These are phyloP conservation scores for Gloeostereum incarnatum DNA, from an alignment of 768 basidiomycete species.

Conservation along the genomic window DNA sequence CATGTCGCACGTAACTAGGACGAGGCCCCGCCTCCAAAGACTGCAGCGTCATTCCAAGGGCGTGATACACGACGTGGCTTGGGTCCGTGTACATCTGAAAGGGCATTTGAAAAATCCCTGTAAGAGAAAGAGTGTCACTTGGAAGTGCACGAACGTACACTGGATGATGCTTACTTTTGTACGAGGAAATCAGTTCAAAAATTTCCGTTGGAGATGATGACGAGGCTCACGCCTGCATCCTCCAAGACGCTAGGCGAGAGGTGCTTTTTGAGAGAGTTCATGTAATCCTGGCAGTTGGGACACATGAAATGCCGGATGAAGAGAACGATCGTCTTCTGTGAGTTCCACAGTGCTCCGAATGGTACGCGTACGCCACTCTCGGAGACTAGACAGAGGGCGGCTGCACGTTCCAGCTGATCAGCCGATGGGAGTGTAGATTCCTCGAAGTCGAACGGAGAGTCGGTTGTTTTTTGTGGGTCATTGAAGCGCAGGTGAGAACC, in stretches of 20 bases:
- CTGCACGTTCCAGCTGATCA: slow-evolving; percentile 22
- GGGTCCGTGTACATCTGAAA: slow-evolving; percentile 64
- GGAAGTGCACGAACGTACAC: neutral
- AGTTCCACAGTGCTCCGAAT: slow-evolving; percentile 44
- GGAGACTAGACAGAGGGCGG: slow-evolving; percentile 37
- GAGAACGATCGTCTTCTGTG: slow-evolving; percentile 46
- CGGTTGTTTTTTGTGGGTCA: too few relatives aligned
- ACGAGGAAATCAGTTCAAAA: slow-evolving; percentile 53
- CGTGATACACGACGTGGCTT: slow-evolving; percentile 40
- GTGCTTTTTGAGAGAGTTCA: slow-evolving; percentile 46
- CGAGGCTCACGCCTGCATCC: slow-evolving; percentile 39
- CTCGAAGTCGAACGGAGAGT: too few relatives aligned
- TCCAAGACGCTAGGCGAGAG: slow-evolving; percentile 38
- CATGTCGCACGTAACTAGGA: slow-evolving; percentile 44
- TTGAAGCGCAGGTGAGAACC: too few relatives aligned
- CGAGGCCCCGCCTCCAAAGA: slow-evolving; percentile 20
- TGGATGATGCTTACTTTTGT: slow-evolving; percentile 20
- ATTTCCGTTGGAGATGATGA: slow-evolving; percentile 63
- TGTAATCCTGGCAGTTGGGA: slow-evolving; percentile 61
- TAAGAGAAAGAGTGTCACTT: neutral
- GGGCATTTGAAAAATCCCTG: slow-evolving; percentile 52
- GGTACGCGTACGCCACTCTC: slow-evolving; percentile 42
- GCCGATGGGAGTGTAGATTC: slow-evolving; percentile 6
- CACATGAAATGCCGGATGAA: slow-evolving; percentile 71
- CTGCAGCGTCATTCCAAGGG: slow-evolving; percentile 44